Conservation (phyloP, 2,329 filamentous ascomycete species). For the Ophiostoma perfectum region DNA sequence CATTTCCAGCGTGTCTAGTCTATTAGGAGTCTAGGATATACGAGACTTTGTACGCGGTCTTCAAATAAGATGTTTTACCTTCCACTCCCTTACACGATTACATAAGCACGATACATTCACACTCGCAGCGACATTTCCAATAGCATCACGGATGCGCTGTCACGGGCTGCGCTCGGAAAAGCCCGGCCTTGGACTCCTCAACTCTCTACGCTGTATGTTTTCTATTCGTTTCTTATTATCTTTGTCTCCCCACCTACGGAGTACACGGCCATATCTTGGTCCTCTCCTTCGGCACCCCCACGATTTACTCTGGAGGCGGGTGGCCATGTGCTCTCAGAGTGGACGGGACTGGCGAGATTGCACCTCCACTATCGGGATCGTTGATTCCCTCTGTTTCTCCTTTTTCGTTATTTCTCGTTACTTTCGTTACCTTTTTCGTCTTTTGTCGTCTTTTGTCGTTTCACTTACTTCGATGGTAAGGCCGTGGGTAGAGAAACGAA, state of each 20-base stretch:
- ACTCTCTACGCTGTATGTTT: background rate
- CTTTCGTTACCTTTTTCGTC: background rate
- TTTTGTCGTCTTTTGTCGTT: background rate
- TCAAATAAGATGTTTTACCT: too few species aligned
- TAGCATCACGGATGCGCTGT: background rate
- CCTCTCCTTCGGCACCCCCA: slow-evolving; percentile 3
- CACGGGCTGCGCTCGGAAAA: background rate
- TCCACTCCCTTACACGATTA: background rate
- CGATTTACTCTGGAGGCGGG: slow-evolving; percentile 6
- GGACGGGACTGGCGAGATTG: slow-evolving; percentile 12
- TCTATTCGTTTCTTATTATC: background rate
- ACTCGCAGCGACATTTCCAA: background rate
- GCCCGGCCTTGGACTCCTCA: background rate
- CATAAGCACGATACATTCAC: background rate
- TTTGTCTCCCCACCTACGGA: background rate
- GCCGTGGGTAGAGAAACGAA: too few species aligned
- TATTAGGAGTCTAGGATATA: too few species aligned
- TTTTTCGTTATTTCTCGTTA: background rate
- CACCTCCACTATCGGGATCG: background rate
- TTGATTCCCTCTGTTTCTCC: too few species aligned
- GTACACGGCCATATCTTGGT: background rate
- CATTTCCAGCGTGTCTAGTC: too few species aligned
- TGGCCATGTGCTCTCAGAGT: slow-evolving; percentile 5
- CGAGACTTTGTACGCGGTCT: too few species aligned
- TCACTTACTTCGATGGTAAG: too few species aligned